These are phyloP conservation scores for Sindora glabra DNA, from an alignment of 306 rosid genomes.

Conservation along the genomic window DNA sequence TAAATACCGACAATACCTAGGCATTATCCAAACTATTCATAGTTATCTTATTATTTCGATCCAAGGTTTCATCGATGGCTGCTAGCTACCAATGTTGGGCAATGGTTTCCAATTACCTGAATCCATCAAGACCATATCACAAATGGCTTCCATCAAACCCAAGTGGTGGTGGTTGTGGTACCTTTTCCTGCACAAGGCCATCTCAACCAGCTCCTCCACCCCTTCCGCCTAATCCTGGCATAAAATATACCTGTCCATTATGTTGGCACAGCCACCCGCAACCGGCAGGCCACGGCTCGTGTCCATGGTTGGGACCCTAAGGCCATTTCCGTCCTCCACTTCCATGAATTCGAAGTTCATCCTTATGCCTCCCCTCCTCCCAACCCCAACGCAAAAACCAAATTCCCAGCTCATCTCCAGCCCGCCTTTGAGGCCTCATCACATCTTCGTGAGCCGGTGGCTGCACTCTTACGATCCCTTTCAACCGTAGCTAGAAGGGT, in stretches of 20 bases:
- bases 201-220: constrained; percentile 82
- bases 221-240: constrained; percentile 44
- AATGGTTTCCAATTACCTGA: no score
- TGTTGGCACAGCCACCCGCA: constrained; percentile 47
- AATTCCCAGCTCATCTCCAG: constrained; percentile 58
- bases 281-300: constrained; percentile 46
- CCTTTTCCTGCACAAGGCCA: constrained; percentile 82
- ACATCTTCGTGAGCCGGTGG: constrained; percentile 34
- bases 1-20: no score
- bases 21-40: no score
- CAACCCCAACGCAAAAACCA: constrained; percentile 24
- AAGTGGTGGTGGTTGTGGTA: constrained; percentile 25
- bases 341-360: constrained; percentile 46
- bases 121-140: no score
- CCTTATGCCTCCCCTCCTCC: constrained; percentile 42
- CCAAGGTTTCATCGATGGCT: no score
- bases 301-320: constrained; percentile 48
- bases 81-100: no score
- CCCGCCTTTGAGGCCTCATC: constrained; percentile 45
- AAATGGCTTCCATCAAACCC: no score
- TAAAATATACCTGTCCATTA: constrained; percentile 49
- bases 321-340: constrained; percentile 23
- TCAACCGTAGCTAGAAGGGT: constrained; percentile 33
- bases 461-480: constrained; percentile 29
- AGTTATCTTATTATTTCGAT: no score